Evolutionary conservation across 352 stramenopile genomes (phyloP).

Genomic region (Pythium phragmitis): DNA sequence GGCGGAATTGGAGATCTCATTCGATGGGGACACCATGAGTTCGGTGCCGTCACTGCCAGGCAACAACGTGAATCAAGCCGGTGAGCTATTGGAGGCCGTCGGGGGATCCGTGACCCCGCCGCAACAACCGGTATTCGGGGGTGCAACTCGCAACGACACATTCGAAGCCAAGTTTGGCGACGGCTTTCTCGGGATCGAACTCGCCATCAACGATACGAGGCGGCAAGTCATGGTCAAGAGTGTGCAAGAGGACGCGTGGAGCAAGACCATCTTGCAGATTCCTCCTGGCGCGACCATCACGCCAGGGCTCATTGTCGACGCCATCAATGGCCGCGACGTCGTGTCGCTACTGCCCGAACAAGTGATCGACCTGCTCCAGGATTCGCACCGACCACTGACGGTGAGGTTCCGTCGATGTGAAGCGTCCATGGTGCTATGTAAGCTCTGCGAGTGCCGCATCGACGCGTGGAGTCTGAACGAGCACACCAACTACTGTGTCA

Average conservation of each 20-base stretch:
- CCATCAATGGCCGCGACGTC: slow-evolving; percentile 53
- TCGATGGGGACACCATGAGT: neutral
- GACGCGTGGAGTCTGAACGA: slow-evolving; percentile 64
- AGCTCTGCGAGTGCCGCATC: slow-evolving; percentile 78
- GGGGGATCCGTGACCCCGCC: neutral
- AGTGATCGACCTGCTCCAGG: slow-evolving; percentile 65
- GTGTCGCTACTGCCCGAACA: slow-evolving; percentile 37
- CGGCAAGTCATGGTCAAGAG: slow-evolving; percentile 69
- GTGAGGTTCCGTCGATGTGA: slow-evolving; percentile 57
- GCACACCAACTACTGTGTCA: slow-evolving; percentile 79
- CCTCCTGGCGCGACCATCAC: slow-evolving; percentile 40
- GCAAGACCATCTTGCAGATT: slow-evolving; percentile 40
- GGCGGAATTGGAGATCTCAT: slow-evolving; percentile 17
- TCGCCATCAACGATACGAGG: slow-evolving; percentile 50
- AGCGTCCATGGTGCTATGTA: slow-evolving; percentile 62
- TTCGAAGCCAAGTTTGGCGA: slow-evolving; percentile 76
- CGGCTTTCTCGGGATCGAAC: slow-evolving; percentile 73
- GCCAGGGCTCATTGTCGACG: slow-evolving; percentile 60
- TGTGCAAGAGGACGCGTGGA: slow-evolving; percentile 38
- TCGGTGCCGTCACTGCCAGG: neutral
- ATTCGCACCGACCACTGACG: slow-evolving; percentile 52
- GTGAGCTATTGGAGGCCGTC: neutral
- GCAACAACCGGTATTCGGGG: neutral
- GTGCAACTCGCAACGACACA: slow-evolving; percentile 32
- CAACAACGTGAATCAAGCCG: neutral